A percentile compares a stretch with the other conserved stretches of the same genome.
These are phyloP conservation scores for Rhodotorula sp. DNA, from an alignment of 1,284 basidiomycete genomes.

Conservation along the genomic window DNA sequence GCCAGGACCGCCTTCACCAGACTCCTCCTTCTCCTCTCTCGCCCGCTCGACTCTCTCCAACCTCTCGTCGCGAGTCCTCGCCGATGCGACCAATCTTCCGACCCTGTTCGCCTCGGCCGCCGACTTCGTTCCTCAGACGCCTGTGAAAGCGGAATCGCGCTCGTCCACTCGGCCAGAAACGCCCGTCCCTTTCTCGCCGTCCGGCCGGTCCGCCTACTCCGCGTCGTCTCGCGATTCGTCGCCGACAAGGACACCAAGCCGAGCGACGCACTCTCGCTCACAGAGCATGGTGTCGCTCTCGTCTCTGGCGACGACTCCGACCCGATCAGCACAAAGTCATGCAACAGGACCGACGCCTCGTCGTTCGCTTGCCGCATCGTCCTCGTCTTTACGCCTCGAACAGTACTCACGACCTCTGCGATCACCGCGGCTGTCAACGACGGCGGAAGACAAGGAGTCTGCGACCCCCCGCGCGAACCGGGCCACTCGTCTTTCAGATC, in stretches of 20 bases:
- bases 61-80: conserved; percentile 19
- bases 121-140: conserved; percentile 39
- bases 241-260: neutral
- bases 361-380: no score
- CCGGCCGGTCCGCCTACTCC: neutral
- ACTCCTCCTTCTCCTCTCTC: conserved; percentile 29
- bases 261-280: neutral
- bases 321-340: neutral
- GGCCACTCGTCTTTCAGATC: neutral
- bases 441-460: no score
- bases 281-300: conserved; percentile 1
- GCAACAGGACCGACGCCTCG: no score
- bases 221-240: conserved; percentile 14
- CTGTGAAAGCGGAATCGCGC: conserved; percentile 1
- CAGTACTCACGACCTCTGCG: no score
- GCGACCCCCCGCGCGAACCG: neutral
- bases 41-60: conserved; percentile 38
- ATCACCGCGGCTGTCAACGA: no score
- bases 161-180: neutral
- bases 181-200: neutral
- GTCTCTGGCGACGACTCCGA: neutral
- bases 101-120: conserved; percentile 20
- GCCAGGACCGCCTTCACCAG: neutral
- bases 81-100: conserved; percentile 6
- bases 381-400: no score